phyloP scores from a whole-genome alignment of 345 rosid genomes.

The Geranium brycei region DNA sequence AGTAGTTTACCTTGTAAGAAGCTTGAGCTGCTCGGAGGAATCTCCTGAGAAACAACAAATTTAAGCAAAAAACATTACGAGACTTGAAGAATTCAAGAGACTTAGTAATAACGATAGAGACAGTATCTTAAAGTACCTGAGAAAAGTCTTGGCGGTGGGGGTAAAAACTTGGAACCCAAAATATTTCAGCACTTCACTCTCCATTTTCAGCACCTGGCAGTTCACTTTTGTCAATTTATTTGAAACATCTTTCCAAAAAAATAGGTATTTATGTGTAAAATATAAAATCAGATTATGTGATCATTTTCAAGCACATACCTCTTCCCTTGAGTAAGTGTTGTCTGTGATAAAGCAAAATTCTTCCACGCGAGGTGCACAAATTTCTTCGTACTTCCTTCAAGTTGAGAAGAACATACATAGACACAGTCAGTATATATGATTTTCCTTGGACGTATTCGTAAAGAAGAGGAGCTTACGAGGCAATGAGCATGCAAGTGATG shows the following conservation, averaged over 20 bases:
- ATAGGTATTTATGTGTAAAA: no score
- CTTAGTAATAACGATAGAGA: no score
- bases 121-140: conserved; percentile 33
- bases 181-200: conserved; percentile 45
- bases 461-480: conserved; percentile 54
- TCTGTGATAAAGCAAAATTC: conserved; percentile 91
- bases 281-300: no score
- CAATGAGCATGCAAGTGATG: conserved; percentile 85
- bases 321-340: conserved; percentile 61
- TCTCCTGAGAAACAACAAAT: conserved; percentile 41
- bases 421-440: background rate
- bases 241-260: no score
- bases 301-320: conserved; percentile 23
- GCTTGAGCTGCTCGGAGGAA: conserved; percentile 81
- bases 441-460: background rate
- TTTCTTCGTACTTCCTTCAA: conserved; percentile 81
- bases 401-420: background rate
- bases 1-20: conserved; percentile 38
- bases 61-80: background rate
- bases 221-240: conserved; percentile 10
- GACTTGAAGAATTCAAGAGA: background rate
- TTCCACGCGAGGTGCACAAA: conserved; percentile 69
- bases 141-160: conserved; percentile 76
- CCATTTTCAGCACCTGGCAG: conserved; percentile 64
- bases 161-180: conserved; percentile 54